Conservation (phyloP, 2,329 filamentous ascomycete species). For the Cryphonectria japonica region DNA sequence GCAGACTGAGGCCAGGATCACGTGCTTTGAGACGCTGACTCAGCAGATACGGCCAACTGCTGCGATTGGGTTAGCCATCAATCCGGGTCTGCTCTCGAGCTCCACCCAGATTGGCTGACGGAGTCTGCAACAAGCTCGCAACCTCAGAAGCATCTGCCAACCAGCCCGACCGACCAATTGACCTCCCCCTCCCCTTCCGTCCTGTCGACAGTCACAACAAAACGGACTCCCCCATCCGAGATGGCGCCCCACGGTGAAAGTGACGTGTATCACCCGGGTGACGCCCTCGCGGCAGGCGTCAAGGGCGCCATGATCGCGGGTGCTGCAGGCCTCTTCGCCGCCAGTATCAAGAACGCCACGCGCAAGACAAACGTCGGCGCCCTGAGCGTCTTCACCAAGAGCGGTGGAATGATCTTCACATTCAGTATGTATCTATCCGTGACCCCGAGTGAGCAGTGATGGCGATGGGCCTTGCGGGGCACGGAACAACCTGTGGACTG, state of each 20-base stretch:
- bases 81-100: neutral
- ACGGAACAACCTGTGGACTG: neutral
- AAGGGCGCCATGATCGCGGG: constrained; percentile 60
- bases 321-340: constrained; percentile 57
- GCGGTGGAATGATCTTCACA: constrained; percentile 71
- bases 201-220: neutral
- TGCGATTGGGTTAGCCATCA: constrained; percentile 12
- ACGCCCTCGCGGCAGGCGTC: constrained; percentile 62
- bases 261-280: constrained; percentile 45
- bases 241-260: constrained; percentile 40
- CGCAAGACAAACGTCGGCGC: constrained; percentile 80
- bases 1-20: constrained; percentile 6
- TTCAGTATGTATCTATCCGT: constrained; percentile 57
- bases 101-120: constrained; percentile 21
- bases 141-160: constrained; percentile 21
- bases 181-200: neutral
- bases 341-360: constrained; percentile 79
- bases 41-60: constrained; percentile 18
- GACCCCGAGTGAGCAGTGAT: neutral
- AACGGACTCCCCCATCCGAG: constrained; percentile 19
- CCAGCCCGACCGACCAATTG: constrained; percentile 21
- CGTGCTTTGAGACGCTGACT: constrained; percentile 10
- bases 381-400: constrained; percentile 78
- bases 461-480: neutral
- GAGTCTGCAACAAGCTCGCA: constrained; percentile 20